phyloP scores from a whole-genome alignment of 106 monocot genomes.

The Acorus gramineus region DNA sequence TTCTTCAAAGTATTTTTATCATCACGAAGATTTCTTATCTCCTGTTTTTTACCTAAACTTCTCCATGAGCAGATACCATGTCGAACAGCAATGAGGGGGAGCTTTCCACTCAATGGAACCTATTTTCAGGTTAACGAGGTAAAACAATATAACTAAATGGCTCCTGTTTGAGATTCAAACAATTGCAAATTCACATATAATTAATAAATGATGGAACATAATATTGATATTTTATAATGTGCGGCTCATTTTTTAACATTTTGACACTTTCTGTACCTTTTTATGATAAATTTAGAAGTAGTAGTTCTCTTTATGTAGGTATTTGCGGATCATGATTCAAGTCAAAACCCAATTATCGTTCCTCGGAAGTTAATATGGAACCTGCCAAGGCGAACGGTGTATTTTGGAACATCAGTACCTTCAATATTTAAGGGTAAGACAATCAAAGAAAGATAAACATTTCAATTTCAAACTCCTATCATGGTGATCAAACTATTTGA shows the following conservation, averaged over 20 bases:
- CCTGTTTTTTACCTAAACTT: not conserved
- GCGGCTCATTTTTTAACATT: too few relatives aligned
- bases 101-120: slow-evolving; percentile 51
- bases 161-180: too few relatives aligned
- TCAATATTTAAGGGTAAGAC: slow-evolving; percentile 59
- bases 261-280: too few relatives aligned
- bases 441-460: not conserved
- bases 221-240: too few relatives aligned
- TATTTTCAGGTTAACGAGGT: slow-evolving; percentile 70
- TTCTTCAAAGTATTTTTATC: too few relatives aligned
- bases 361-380: slow-evolving; percentile 59
- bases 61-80: slow-evolving; percentile 42
- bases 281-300: not conserved
- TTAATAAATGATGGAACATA: too few relatives aligned
- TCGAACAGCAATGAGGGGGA: slow-evolving; percentile 56
- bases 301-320: slow-evolving; percentile 21
- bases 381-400: slow-evolving; percentile 63
- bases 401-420: slow-evolving; percentile 64
- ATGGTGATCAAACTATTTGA: not conserved
- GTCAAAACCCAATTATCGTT: slow-evolving; percentile 35
- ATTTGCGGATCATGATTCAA: slow-evolving; percentile 66
- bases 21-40: too few relatives aligned
- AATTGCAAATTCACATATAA: too few relatives aligned
- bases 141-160: not conserved
- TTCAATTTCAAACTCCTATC: not conserved